These are phyloP conservation scores for Aspergillus clavatus DNA, from an alignment of 2,329 filamentous ascomycete species.

Conservation along the genomic window DNA sequence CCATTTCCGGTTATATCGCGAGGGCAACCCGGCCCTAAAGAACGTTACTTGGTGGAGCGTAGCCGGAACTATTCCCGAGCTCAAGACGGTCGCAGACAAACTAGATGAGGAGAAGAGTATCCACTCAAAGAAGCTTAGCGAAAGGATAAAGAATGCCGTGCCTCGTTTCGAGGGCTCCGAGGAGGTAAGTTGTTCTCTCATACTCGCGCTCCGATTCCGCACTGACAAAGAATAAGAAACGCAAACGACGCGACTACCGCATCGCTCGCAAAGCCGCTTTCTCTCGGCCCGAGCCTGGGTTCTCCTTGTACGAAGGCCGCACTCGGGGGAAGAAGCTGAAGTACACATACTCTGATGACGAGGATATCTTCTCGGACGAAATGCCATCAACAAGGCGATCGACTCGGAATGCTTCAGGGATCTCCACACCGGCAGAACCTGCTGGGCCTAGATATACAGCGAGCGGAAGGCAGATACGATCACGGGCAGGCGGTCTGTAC, in stretches of 20 bases:
- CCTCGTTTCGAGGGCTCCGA: constrained; percentile 90
- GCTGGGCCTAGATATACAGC: constrained; percentile 65
- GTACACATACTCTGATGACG: constrained; percentile 92
- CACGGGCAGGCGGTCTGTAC: constrained; percentile 50
- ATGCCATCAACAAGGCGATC: constrained; percentile 61
- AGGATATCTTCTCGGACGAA: constrained; percentile 62
- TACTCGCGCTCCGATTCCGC: neutral
- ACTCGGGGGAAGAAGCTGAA: constrained; percentile 94
- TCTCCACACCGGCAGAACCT: constrained; percentile 67
- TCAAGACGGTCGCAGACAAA: constrained; percentile 69
- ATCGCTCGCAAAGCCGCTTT: constrained; percentile 82
- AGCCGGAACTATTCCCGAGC: constrained; percentile 82
- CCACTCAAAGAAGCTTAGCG: constrained; percentile 70
- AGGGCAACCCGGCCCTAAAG: constrained; percentile 75
- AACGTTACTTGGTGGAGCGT: constrained; percentile 89
- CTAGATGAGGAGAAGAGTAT: constrained; percentile 75
- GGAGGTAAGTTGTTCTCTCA: constrained; percentile 56
- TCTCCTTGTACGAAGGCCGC: constrained; percentile 91
- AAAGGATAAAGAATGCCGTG: constrained; percentile 72
- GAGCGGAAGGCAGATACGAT: constrained; percentile 75
- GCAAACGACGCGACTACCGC: constrained; percentile 86
- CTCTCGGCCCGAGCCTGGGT: constrained; percentile 77
- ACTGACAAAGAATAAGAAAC: constrained; percentile 58
- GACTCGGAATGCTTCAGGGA: constrained; percentile 61
- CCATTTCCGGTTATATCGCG: constrained; percentile 86